A percentile compares a stretch with the other conserved stretches of the same genome.
phyloP scores from a whole-genome alignment of 176 grass and related monocot genomes.

The Aechmea fasciata region DNA sequence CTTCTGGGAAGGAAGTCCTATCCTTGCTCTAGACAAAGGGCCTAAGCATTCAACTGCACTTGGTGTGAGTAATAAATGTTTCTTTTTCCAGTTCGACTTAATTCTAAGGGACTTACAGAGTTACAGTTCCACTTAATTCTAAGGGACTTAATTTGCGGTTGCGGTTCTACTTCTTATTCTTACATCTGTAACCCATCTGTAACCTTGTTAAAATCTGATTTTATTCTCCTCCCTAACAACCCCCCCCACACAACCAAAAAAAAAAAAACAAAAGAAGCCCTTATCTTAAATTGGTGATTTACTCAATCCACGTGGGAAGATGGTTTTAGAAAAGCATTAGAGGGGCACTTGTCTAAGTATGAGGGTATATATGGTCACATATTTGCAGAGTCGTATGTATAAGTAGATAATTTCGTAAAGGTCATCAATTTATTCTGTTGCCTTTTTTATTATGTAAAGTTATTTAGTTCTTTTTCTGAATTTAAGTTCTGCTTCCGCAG shows the following conservation, averaged over 20 bases:
- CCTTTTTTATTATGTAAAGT: not conserved
- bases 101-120: no score
- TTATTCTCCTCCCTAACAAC: no score
- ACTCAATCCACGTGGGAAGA: no score
- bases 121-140: not conserved
- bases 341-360: not conserved
- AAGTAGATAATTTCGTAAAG: no score
- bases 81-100: not conserved
- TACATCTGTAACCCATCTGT: no score
- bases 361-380: not conserved
- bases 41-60: constrained; percentile 55
- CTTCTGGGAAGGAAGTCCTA: constrained; percentile 55
- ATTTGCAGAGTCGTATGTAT: no score
- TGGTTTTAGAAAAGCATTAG: no score
- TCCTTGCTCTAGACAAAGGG: constrained; percentile 35
- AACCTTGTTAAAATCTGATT: no score
- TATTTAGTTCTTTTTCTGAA: not conserved
- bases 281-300: no score
- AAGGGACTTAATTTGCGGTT: not conserved
- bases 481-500: constrained; percentile 35
- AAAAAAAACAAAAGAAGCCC: no score
- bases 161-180: constrained; percentile 12
- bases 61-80: constrained; percentile 47
- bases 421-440: not conserved
- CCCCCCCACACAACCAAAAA: no score